Evolutionary conservation across 2,329 filamentous ascomycete species (phyloP), one percentile per base, ranked within the genome.

Genomic region (Fusarium fujikuroi): DNA sequence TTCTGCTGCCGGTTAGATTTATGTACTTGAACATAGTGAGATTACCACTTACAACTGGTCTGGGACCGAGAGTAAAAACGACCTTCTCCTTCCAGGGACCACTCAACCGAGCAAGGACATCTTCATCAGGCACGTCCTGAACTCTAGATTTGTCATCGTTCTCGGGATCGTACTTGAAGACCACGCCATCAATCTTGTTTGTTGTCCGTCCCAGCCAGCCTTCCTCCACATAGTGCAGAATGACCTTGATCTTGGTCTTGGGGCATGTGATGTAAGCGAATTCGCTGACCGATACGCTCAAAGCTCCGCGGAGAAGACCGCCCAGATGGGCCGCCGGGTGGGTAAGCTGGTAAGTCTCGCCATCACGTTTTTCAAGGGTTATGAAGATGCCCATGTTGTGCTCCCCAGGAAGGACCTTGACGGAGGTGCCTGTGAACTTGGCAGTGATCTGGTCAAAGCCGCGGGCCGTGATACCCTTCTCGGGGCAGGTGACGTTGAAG

Each of bases 301-400:
- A 86, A n/a, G 93, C 91, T 30, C 96, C 96, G 74, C 95, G 89
- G 50, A 99, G 84, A 60, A 99, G 86, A 23, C 96, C 96, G 34
- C 95, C 95, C 3, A 99, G 87, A 79, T 97, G 94, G 11, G 96
- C 96, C n/a, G 93, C 91, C 8, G 96, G 96, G 82, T 99, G 96
- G 9, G 93, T 97, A 70, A 99, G 89, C 80, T 97, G 95, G 82
- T 99, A 99, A 70, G 95, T 93, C 84, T 99, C 96, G 79, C 95
- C 89, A 76, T 92, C 90, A 60, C 93, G 88, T 72, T 91, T 92
- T 77, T 94, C 90, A 32, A 98, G 84, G 15, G 90, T 95, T 81
- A 99, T 92, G 84, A 98, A 99, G 77, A 99, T 98, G 73, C 96
- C 96, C 74, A 97, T 87, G 82, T 99, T 99, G 85, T 97, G 94